Conservation (phyloP, 768 basidiomycete genomes). For the Lactifluus pinguis region DNA sequence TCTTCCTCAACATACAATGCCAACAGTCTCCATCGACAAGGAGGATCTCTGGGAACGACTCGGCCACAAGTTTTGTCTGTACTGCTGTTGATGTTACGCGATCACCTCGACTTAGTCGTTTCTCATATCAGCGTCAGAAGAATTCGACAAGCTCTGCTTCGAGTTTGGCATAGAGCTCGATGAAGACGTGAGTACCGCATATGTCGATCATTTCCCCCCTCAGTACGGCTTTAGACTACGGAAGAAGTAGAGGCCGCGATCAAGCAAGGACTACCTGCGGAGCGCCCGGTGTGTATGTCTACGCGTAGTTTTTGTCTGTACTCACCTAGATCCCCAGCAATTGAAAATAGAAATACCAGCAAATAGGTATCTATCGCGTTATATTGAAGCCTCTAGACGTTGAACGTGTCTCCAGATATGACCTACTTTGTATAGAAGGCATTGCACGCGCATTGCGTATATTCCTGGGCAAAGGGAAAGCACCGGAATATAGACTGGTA, state of each 20-base stretch:
- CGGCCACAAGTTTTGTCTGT: conserved; percentile 71
- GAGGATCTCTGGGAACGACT: conserved; percentile 86
- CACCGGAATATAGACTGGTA: conserved; percentile 68
- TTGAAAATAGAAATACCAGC: conserved; percentile 98
- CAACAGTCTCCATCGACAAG: conserved; percentile 93
- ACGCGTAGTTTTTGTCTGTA: not conserved
- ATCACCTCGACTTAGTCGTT: conserved; percentile 13
- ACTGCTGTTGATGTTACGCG: conserved; percentile 9
- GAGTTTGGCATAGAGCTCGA: conserved; percentile 97
- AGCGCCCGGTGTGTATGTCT: conserved; percentile 55
- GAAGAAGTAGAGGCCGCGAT: conserved; percentile 73
- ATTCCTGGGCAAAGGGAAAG: conserved; percentile 62
- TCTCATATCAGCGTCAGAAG: conserved; percentile 63
- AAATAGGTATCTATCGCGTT: conserved; percentile 53
- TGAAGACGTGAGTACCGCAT: conserved; percentile 67
- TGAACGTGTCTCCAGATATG: conserved; percentile 55
- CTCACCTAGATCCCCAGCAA: conserved; percentile 47
- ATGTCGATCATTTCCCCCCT: not conserved
- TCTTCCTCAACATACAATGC: conserved; percentile 45
- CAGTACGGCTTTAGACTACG: conserved; percentile 55
- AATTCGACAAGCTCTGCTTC: conserved; percentile 93
- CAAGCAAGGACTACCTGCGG: conserved; percentile 77
- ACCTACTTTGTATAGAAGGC: conserved; percentile 94
- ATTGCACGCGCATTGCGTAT: conserved; percentile 78
- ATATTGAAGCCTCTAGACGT: not conserved